A percentile compares a stretch with the other conserved stretches of the same genome.
These are phyloP conservation scores for Mycena albidolilacea DNA, from an alignment of 768 basidiomycete genomes.

Conservation along the genomic window DNA sequence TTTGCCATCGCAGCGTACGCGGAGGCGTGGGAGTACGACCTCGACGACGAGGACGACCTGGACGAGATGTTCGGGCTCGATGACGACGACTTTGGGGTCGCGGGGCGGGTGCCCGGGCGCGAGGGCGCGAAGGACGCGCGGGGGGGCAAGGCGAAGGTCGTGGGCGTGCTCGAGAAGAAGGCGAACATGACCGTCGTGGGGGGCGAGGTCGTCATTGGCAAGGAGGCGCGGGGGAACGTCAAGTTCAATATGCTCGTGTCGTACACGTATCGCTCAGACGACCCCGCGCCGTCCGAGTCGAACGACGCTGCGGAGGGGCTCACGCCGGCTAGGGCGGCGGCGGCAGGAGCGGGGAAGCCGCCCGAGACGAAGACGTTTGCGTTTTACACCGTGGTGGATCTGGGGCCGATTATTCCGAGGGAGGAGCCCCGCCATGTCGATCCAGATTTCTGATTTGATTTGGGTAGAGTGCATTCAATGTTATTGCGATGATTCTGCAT, in stretches of 20 bases:
- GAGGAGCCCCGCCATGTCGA: conserved; percentile 60
- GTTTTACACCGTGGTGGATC: conserved; percentile 88
- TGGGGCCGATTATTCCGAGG: conserved; percentile 78
- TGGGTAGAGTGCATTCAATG: not conserved
- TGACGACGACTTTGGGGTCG: conserved; percentile 71
- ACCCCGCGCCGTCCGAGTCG: conserved; percentile 77
- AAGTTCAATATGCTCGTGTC: conserved; percentile 97
- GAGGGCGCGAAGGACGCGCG: too few relatives aligned
- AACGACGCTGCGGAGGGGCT: conserved; percentile 55
- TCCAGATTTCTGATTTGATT: conserved; percentile 39
- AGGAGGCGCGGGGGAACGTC: conserved; percentile 82
- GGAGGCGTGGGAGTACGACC: conserved; percentile 95
- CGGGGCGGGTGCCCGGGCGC: too few relatives aligned
- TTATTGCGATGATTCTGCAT: not conserved
- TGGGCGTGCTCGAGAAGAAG: conserved; percentile 89
- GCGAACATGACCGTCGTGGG: conserved; percentile 92
- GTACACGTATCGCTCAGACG: conserved; percentile 95
- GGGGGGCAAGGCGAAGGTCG: conserved; percentile 66
- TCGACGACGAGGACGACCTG: conserved; percentile 87
- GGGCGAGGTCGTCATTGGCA: conserved; percentile 89
- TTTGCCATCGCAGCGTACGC: conserved; percentile 93
- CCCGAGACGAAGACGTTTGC: conserved; percentile 91
- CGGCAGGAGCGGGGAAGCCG: conserved; percentile 52
- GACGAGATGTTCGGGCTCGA: conserved; percentile 84
- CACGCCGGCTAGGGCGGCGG: conserved; percentile 52